Evolutionary conservation across 768 basidiomycete species (phyloP), one percentile per base, ranked within the genome.

Genomic region (Mrakia frigida): DNA sequence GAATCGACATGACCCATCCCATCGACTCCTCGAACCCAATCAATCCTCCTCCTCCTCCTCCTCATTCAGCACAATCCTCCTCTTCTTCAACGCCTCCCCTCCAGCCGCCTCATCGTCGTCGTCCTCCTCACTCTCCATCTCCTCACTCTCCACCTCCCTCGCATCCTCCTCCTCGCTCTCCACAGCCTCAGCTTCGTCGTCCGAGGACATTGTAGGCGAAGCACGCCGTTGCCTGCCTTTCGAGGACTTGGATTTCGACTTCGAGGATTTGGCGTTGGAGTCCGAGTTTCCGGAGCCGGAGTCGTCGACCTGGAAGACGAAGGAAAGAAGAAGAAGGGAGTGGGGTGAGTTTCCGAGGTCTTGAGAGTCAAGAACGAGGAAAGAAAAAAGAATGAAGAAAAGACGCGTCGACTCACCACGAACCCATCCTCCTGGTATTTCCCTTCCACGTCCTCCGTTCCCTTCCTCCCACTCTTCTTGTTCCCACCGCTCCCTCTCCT

Each of bases 401-500:
- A n/a, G n/a, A n/a, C n/a, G n/a, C n/a, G n/a, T n/a, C n/a, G 0
- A 77, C 76, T 72, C 52, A 77, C 76, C n/a, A 77, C 76, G 50
- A 77, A 77, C 25, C 71, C 76, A 37, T 77, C 76, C 43, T 77
- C 53, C 52, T 71, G 21, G 61, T 77, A 77, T 21, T 63, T 60
- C 25, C 72, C 72, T 13, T 77, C 76, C 31, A 68, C 63, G 1
- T 72, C 76, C 16, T 73, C 61, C 23, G 52, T 46, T 3, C 63
- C 35, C 52, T 21, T 39, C 33, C 76, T 37, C 25, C 70, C 63
- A 11, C 46, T 23, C 23, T 35, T 59, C 23, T 31, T 43, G 43
- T 70, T 23, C 41, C 70, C 33, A 2, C 41, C 25, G 25, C 46
- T 69, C 53, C 28, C n/a, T 7, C 53, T 37, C 67, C 76, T 63